phyloP scores from a whole-genome alignment of 1,284 basidiomycete genomes.

The Apiotrichum sp. region DNA sequence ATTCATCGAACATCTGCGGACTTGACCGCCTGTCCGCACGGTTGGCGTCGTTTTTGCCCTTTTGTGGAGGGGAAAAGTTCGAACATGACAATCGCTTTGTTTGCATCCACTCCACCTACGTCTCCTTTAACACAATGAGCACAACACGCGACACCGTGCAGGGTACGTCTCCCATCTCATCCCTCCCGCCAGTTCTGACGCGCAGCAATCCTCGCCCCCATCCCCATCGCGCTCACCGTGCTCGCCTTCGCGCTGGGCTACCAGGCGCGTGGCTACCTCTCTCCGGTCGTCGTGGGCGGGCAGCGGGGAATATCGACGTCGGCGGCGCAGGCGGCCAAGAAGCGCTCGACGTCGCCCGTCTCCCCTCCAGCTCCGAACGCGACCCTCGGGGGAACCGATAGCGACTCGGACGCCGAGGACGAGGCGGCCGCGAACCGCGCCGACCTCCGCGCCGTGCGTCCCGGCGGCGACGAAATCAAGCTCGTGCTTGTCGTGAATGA shows the following conservation, averaged over 20 bases:
- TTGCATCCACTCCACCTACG: neutral
- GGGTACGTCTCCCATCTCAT: slow-evolving; percentile 1
- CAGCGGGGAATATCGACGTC: neutral
- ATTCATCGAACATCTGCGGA: too few species aligned
- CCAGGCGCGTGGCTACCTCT: slow-evolving; percentile 8
- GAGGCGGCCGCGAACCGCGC: slow-evolving; percentile 35
- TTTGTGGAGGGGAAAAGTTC: too few species aligned
- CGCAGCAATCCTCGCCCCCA: slow-evolving; percentile 7
- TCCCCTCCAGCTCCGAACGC: neutral
- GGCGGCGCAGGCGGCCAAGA: neutral
- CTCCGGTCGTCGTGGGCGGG: slow-evolving; percentile 8
- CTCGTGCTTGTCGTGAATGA: slow-evolving; percentile 70
- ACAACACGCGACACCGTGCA: slow-evolving; percentile 8
- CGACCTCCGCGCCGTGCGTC: slow-evolving; percentile 56
- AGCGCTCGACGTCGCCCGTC: neutral
- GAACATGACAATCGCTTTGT: neutral
- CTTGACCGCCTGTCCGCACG: too few species aligned
- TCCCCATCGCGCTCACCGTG: slow-evolving; percentile 11
- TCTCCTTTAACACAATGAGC: slow-evolving; percentile 7
- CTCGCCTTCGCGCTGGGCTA: slow-evolving; percentile 16
- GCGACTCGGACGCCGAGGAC: slow-evolving; percentile 40
- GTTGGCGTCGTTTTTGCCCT: too few species aligned
- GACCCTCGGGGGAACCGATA: slow-evolving; percentile 23
- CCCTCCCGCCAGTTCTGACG: neutral
- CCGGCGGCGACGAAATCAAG: slow-evolving; percentile 74